Conservation (phyloP, 345 rosid genomes). For the Draba incana region DNA sequence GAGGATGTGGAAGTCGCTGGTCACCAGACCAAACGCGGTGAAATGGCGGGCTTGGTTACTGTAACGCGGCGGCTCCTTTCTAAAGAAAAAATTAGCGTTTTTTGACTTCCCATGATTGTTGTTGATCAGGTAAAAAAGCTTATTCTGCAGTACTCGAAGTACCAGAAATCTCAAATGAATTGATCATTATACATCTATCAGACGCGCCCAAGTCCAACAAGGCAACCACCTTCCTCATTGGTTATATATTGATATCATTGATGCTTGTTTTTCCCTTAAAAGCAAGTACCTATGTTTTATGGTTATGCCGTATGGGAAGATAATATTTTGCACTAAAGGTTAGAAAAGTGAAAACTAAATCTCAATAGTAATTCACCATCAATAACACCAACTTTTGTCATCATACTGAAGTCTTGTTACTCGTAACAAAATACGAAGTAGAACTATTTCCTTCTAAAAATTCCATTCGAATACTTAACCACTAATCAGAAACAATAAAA, state of each 20-base stretch:
- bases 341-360: neutral
- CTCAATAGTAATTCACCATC: neutral
- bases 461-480: neutral
- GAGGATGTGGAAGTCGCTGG: too few relatives aligned
- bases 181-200: constrained; percentile 28
- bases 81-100: too few relatives aligned
- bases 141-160: constrained; percentile 71
- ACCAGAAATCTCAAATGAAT: constrained; percentile 70
- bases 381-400: too few relatives aligned
- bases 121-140: constrained; percentile 86
- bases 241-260: neutral
- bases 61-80: too few relatives aligned
- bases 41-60: too few relatives aligned
- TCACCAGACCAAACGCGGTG: too few relatives aligned
- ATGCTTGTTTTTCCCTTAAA: constrained; percentile 2
- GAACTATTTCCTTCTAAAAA: neutral
- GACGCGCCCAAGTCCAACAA: neutral
- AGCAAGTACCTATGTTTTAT: neutral
- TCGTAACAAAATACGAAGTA: neutral
- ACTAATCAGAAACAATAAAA: too few relatives aligned
- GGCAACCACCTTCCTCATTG: constrained; percentile 23
- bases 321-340: neutral
- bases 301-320: constrained; percentile 2
- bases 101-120: too few relatives aligned
- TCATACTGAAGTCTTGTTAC: too few relatives aligned